These are phyloP conservation scores for Pleurotus salmoneostramineus DNA, from an alignment of 768 basidiomycete species.

Conservation along the genomic window DNA sequence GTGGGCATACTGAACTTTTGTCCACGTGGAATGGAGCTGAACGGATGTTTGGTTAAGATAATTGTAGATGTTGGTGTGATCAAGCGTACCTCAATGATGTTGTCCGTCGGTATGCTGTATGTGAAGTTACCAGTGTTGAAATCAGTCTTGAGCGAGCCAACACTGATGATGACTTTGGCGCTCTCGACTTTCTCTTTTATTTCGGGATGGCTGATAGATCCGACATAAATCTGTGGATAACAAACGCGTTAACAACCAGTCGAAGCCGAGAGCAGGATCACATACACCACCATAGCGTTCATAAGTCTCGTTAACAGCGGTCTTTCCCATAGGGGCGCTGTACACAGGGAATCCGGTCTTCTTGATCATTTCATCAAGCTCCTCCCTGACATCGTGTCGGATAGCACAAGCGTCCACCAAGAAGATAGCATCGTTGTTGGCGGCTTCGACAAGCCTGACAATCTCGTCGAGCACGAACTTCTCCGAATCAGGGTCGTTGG, in stretches of 20 bases:
- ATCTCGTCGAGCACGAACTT: conserved; percentile 75
- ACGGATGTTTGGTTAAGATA: neutral
- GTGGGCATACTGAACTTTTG: conserved; percentile 57
- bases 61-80: neutral
- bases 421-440: conserved; percentile 66
- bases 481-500: conserved; percentile 56
- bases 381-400: conserved; percentile 63
- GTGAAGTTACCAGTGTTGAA: conserved; percentile 91
- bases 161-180: conserved; percentile 70
- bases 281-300: conserved; percentile 79
- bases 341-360: conserved; percentile 73
- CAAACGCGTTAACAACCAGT: neutral
- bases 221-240: conserved; percentile 62
- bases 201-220: conserved; percentile 60
- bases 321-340: conserved; percentile 80
- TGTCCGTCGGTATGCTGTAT: conserved; percentile 56
- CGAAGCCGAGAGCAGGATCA: too few relatives aligned
- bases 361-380: conserved; percentile 57
- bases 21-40: conserved; percentile 75
- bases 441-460: conserved; percentile 51
- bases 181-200: conserved; percentile 71
- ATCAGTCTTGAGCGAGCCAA: conserved; percentile 70
- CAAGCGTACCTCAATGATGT: conserved; percentile 56
- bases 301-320: conserved; percentile 64
- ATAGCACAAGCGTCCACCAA: conserved; percentile 80